Percentiles rank a stretch among this genome's conserved stretches.
Evolutionary conservation across 148 eudicot species (phyloP).

Genomic region (Silene latifolia): DNA sequence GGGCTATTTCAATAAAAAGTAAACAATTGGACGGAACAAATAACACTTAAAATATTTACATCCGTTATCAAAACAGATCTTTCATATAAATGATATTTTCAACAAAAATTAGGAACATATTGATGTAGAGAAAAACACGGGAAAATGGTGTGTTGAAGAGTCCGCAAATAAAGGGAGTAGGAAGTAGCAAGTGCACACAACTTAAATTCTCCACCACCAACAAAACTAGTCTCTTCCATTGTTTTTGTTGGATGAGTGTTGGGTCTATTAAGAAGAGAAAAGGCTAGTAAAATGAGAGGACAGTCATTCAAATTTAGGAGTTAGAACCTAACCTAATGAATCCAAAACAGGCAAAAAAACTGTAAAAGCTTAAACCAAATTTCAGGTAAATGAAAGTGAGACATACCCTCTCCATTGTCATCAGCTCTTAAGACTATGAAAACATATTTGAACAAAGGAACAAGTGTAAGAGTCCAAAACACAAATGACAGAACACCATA

Average conservation of each 20-base stretch:
- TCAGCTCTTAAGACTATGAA: conserved; percentile 92
- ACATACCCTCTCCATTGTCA: conserved; percentile 88
- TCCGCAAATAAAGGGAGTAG: too few relatives aligned
- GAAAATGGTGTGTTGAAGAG: too few relatives aligned
- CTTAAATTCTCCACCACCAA: too few relatives aligned
- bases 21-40: too few relatives aligned
- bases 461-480: conserved; percentile 78
- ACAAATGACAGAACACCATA: conserved; percentile 80
- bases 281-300: not conserved
- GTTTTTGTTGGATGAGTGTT: not conserved
- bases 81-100: too few relatives aligned
- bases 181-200: too few relatives aligned
- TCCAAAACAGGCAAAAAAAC: not conserved
- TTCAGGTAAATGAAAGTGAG: not conserved
- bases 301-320: not conserved
- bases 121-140: too few relatives aligned
- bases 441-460: conserved; percentile 78
- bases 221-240: too few relatives aligned
- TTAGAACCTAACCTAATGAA: not conserved
- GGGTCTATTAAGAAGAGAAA: not conserved
- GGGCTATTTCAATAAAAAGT: too few relatives aligned
- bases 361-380: not conserved
- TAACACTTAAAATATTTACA: too few relatives aligned
- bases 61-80: too few relatives aligned
- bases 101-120: too few relatives aligned